These are phyloP conservation scores for Staphylotrichum longicolle DNA, from an alignment of 495 filamentous ascomycete species.

Conservation along the genomic window DNA sequence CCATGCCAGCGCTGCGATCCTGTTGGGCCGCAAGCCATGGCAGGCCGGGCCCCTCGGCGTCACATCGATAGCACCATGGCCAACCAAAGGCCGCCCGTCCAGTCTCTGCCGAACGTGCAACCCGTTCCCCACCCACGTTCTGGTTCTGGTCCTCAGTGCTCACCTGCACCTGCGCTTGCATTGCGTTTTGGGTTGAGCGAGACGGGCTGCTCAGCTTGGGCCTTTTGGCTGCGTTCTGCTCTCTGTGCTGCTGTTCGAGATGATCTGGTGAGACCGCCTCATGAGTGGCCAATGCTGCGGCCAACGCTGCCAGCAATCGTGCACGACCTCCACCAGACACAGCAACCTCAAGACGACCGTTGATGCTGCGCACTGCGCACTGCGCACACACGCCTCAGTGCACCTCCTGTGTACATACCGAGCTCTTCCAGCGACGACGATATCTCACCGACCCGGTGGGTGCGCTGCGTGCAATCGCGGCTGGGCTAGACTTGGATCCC, in stretches of 20 bases:
- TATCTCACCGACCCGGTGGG: too few species aligned
- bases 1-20: slow-evolving; percentile 18
- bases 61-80: slow-evolving; percentile 9
- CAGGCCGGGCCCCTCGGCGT: slow-evolving; percentile 8
- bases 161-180: neutral
- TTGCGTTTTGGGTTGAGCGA: slow-evolving; percentile 4
- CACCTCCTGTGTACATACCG: too few species aligned
- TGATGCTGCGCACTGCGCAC: too few species aligned
- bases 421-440: too few species aligned
- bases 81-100: slow-evolving; percentile 19
- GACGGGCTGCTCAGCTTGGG: neutral
- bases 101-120: slow-evolving; percentile 15
- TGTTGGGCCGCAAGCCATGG: slow-evolving; percentile 24
- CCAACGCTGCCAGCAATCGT: neutral
- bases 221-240: neutral
- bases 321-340: neutral
- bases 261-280: neutral
- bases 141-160: neutral
- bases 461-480: too few species aligned
- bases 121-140: neutral
- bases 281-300: slow-evolving; percentile 6
- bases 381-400: too few species aligned
- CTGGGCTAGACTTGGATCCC: too few species aligned
- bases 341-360: too few species aligned
- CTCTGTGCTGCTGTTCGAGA: neutral